Evolutionary conservation across 1,284 basidiomycete genomes (phyloP).

Genomic region (Cryptococcus jaspeensis): DNA sequence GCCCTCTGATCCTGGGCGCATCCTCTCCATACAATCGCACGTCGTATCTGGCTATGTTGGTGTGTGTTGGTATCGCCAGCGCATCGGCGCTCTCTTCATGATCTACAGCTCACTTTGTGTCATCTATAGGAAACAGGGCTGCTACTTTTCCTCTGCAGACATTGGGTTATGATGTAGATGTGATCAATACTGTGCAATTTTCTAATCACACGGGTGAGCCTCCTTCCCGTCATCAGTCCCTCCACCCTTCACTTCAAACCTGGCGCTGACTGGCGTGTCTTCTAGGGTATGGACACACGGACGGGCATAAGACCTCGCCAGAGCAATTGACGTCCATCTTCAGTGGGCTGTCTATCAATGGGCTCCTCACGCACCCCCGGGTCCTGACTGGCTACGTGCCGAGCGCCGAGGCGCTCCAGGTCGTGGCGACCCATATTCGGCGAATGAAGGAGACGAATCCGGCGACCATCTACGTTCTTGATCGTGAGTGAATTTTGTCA

Average conservation of each 20-base stretch:
- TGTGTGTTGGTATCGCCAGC: constrained; percentile 42
- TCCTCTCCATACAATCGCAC: constrained; percentile 78
- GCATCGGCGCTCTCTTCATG: neutral
- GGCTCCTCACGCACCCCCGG: constrained; percentile 62
- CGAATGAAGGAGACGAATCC: constrained; percentile 52
- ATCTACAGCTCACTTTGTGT: neutral
- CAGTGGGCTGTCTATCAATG: constrained; percentile 65
- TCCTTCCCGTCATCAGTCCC: neutral
- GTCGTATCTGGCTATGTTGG: constrained; percentile 96
- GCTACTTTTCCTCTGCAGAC: constrained; percentile 94
- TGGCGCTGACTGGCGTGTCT: neutral
- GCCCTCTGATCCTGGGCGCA: constrained; percentile 36
- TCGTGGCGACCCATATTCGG: constrained; percentile 64
- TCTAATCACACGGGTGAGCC: constrained; percentile 85
- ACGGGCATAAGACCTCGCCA: constrained; percentile 70
- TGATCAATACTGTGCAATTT: constrained; percentile 85
- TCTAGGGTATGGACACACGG: constrained; percentile 72
- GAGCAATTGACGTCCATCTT: constrained; percentile 69
- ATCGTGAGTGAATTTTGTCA: constrained; percentile 62
- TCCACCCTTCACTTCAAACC: neutral
- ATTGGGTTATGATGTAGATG: constrained; percentile 94
- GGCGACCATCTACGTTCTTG: constrained; percentile 76
- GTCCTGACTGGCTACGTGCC: constrained; percentile 89
- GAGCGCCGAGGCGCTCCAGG: constrained; percentile 71
- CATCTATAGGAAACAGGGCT: constrained; percentile 63